Evolutionary conservation across 1,284 basidiomycete genomes (phyloP).

Genomic region (Pseudozyma thailandica): DNA sequence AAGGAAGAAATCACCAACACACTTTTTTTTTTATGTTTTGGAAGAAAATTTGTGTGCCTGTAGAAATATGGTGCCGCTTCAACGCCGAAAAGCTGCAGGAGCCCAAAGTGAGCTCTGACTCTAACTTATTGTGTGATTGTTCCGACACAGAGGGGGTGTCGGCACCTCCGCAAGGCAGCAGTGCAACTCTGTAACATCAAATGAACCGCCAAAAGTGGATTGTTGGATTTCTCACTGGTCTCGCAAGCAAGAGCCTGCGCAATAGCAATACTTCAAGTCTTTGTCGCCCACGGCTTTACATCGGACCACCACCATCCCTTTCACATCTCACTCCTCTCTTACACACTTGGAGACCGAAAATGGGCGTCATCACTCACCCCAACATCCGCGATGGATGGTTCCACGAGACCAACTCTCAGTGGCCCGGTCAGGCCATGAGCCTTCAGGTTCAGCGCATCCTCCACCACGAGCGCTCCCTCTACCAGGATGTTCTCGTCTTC

Average conservation of each 20-base stretch:
- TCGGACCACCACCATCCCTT: conserved; percentile 10
- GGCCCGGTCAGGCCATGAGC: conserved; percentile 77
- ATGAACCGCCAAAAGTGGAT: too few species aligned
- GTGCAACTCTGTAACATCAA: too few species aligned
- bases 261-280: background rate
- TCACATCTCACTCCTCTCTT: background rate
- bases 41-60: conserved; percentile 42
- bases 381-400: conserved; percentile 89
- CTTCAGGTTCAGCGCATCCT: conserved; percentile 86
- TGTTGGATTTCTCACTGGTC: too few species aligned
- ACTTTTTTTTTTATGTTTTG: conserved; percentile 8
- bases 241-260: too few species aligned
- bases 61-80: too few species aligned
- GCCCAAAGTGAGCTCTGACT: too few species aligned
- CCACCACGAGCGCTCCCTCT: conserved; percentile 91
- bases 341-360: conserved; percentile 17
- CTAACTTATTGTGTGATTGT: background rate
- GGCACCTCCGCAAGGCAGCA: background rate
- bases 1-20: conserved; percentile 11
- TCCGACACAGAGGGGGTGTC: background rate
- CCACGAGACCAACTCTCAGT: conserved; percentile 92
- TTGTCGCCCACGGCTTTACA: conserved; percentile 4
- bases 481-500: conserved; percentile 77
- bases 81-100: too few species aligned
- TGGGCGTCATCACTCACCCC: conserved; percentile 67